Conservation (phyloP, 2,329 filamentous ascomycete species). For the Nemania sp. region DNA sequence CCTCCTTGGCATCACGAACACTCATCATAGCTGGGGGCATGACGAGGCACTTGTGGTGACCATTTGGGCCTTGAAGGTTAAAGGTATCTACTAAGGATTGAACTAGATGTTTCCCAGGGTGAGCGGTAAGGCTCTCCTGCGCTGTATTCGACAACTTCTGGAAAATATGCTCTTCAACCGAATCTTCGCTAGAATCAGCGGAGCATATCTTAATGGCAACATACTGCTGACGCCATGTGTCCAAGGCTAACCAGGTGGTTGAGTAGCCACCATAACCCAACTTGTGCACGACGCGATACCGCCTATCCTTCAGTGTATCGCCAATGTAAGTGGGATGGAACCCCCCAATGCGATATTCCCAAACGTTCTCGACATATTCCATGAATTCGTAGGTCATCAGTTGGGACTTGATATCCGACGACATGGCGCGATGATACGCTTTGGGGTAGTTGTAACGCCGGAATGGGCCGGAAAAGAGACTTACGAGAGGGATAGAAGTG, state of each 20-base stretch:
- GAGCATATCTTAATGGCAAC: constrained; percentile 15
- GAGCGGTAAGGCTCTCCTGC: neutral
- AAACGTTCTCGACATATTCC: neutral
- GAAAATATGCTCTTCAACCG: neutral
- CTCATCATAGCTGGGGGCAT: neutral
- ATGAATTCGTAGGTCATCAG: too few relatives aligned
- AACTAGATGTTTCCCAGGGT: neutral
- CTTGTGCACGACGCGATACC: constrained; percentile 10
- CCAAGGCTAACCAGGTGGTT: neutral
- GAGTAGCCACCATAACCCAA: constrained; percentile 1
- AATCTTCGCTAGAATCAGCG: neutral
- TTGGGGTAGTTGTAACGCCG: too few relatives aligned
- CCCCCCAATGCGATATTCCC: neutral
- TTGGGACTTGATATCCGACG: too few relatives aligned
- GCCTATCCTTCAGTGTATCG: neutral
- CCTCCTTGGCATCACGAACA: neutral
- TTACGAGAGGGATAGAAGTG: too few relatives aligned
- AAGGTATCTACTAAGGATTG: neutral
- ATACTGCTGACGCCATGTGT: neutral
- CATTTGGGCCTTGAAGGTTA: neutral
- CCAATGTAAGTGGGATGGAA: constrained; percentile 5
- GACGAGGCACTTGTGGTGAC: neutral
- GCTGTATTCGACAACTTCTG: too few relatives aligned
- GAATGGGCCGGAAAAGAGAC: too few relatives aligned
- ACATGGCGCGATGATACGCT: too few relatives aligned